Evolutionary conservation across 2,329 filamentous ascomycete species (phyloP).

Genomic region (Penicillium sp.): DNA sequence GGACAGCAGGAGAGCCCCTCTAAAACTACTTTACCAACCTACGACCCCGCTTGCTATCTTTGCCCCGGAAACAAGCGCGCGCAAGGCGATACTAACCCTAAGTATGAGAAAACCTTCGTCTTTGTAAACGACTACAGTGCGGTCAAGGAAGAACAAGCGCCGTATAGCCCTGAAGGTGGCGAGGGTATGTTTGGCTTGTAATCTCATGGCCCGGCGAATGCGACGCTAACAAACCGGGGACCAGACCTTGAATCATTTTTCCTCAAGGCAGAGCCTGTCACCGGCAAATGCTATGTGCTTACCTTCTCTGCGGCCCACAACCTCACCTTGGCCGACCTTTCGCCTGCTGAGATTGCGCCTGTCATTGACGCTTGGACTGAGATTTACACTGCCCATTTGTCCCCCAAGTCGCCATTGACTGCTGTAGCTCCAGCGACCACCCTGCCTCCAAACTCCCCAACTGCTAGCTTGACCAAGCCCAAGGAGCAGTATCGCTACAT

Average conservation of each 20-base stretch:
- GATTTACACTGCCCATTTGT: constrained; percentile 74
- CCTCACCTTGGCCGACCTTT: constrained; percentile 83
- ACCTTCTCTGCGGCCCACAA: constrained; percentile 89
- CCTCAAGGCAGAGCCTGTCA: constrained; percentile 74
- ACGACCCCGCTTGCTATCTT: constrained; percentile 88
- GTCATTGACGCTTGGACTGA: constrained; percentile 85
- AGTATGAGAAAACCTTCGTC: constrained; percentile 77
- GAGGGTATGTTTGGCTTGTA: no score
- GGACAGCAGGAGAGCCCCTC: constrained; percentile 65
- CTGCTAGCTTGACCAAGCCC: constrained; percentile 46
- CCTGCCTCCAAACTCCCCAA: no score
- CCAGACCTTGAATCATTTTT: constrained; percentile 66
- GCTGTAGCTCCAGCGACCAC: constrained; percentile 41
- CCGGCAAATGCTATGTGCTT: constrained; percentile 91
- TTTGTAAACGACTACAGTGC: constrained; percentile 98
- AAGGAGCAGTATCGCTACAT: constrained; percentile 82
- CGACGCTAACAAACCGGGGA: constrained; percentile 1
- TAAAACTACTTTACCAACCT: constrained; percentile 62
- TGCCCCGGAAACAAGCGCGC: constrained; percentile 87
- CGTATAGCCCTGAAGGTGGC: no score
- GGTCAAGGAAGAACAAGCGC: constrained; percentile 82
- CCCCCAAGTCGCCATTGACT: constrained; percentile 59
- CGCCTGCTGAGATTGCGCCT: constrained; percentile 64
- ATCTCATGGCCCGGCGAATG: background rate
- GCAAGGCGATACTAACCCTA: constrained; percentile 74